Conservation (phyloP, 2,329 filamentous ascomycete genomes). For the Stachybotrys echinatus region DNA sequence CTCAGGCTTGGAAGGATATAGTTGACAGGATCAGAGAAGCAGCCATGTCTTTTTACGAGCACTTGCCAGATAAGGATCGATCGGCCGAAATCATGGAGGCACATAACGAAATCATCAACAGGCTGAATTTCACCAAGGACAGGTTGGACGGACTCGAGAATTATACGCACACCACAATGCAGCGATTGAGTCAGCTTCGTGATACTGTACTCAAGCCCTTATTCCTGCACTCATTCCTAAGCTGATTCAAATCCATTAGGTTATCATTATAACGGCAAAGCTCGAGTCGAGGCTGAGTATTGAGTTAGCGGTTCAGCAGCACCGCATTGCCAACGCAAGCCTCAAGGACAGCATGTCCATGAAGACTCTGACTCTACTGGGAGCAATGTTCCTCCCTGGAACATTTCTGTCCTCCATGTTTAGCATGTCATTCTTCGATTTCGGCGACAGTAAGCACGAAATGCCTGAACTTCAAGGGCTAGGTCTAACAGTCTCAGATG, state of each 20-base stretch:
- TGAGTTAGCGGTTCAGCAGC: conserved; percentile 56
- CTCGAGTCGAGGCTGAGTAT: conserved; percentile 60
- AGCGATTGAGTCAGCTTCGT: conserved; percentile 55
- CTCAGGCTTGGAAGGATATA: conserved; percentile 54
- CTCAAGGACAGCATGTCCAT: conserved; percentile 43
- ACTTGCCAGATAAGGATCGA: conserved; percentile 19
- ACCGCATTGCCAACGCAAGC: conserved; percentile 52
- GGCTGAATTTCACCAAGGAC: conserved; percentile 54
- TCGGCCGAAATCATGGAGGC: conserved; percentile 32
- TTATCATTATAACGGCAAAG: conserved; percentile 63
- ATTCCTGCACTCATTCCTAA: neutral
- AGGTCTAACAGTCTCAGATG: neutral
- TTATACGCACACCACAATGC: conserved; percentile 57
- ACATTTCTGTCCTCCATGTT: conserved; percentile 4
- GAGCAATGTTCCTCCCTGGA: neutral
- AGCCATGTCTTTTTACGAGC: conserved; percentile 10
- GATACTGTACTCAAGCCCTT: conserved; percentile 39
- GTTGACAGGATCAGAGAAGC: conserved; percentile 22
- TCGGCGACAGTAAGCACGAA: neutral
- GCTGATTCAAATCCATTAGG: conserved; percentile 24
- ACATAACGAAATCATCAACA: conserved; percentile 45
- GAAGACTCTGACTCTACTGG: conserved; percentile 1
- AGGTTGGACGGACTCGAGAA: conserved; percentile 59
- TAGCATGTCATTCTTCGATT: conserved; percentile 4
- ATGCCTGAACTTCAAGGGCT: too few species aligned